Base-by-base conservation (phyloP, 2,329 filamentous ascomycete species). In the Huntiella abstrusa region DNA sequence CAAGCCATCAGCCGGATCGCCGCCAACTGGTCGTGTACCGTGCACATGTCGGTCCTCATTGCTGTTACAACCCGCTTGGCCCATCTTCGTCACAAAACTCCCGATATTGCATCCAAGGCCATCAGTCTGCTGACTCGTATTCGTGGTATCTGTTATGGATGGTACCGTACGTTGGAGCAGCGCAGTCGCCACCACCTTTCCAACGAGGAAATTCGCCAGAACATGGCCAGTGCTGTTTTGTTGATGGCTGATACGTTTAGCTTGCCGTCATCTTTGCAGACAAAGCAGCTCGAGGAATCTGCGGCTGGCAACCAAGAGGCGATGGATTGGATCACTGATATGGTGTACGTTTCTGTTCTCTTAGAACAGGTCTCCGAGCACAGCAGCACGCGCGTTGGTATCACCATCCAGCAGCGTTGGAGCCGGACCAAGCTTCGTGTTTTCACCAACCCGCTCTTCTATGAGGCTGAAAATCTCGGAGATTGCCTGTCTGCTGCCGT, bases 11-110 rank as follows among this genome's bases (percentile, higher is more conserved):
- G 45, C 0, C 58, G 58, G 0, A 59, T 70, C 5, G 56, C 65
- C 48, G 59, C 61, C 13, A 75, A 71, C 45, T 75, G 70, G 70
- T 60, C 71, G 48, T 65, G 64, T 1, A 61, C 59, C 11, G 51
- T 59, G 32, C 62, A 64, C 0, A 52, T 70, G 3, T 55, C 60
- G 3, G 56, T 54, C 0, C 62, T 70, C 8, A 55, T 65, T 1
- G 52, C 56, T 2, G 51, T 76, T 2, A 52, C 61, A 2, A 54
- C 59, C 12, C 59, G 68, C 8, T 28, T 72, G 0, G 52, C 71
- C 12, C 43, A 45, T 40, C 32, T 47, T 34, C 13, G 41, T 4
- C 22, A 22, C 3, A 22, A 28, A 10, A 28, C 7, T 7, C 22
- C 22, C 22, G 22, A 28, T 2, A 28, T 28, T 3, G 22, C 22